Base-by-base conservation (phyloP, 176 grass and related monocot genomes). In the Stipa capillata region DNA sequence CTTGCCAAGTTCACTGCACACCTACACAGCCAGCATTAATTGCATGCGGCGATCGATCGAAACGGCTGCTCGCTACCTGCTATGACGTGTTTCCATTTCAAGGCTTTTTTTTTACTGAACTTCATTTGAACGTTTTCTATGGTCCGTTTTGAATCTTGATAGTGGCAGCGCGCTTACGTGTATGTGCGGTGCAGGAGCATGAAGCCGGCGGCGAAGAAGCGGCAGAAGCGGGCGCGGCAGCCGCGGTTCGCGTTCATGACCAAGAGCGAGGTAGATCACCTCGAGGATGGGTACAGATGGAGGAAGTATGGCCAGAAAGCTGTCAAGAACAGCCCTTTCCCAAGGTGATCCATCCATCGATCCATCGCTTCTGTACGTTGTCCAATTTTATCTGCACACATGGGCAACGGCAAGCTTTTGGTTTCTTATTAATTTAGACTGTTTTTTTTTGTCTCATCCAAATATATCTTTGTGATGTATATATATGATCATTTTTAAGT, bases 271-370 rank as follows among this genome's bases (percentile, higher is more conserved):
- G 85, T 97, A 3, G 93, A 97, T 67, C 83, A 97, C 74, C 90
- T 97, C 0, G 93, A 97, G 65, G 93, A 97, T 71, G 93, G 93
- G 52, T 97, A 97, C 65, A 88, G 93, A 67, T 97, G 93, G 93
- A 89, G 93, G 64, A 97, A 97, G 79, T 97, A 97, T 52, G 93
- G 93, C 1, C 90, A 97, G 79, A 97, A 97, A 50, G 90, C 93
- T 14, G 90, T 97, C 62, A 97, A 97, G 86, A 93, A 97, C 81
- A 97, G 90, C 83, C 93, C 93, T 47, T 97, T 91, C 76, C 93
- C 93, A 82, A 97, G 93, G 93, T 97, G n/a, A n/a, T n/a, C n/a
- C n/a, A n/a, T 80, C 31, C 49, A 51, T 34, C 18, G 4, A 54
- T 57, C 29, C 3, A 52, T 74, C 72, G 20, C 36, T 58, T 33